Base-by-base conservation (phyloP, 2,329 filamentous ascomycete genomes). In the Nemania sp. region DNA sequence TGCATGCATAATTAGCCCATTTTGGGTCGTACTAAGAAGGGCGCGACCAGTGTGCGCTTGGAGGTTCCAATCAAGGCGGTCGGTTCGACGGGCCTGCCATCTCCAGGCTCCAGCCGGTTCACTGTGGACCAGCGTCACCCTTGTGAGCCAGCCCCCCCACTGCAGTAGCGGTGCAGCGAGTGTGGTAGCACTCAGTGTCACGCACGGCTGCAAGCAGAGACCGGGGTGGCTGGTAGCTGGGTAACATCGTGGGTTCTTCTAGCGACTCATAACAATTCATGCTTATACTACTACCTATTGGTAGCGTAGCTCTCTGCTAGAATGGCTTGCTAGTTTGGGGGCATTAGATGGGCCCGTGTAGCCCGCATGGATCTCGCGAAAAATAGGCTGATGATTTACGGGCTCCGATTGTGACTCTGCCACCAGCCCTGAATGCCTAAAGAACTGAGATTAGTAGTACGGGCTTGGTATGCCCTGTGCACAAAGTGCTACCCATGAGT, bases 21-120 rank as follows among this genome's bases (percentile, higher is more conserved):
- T 57, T 62, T 59, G 49, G 63, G 47, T 62, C 63, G 56, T n/a
- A n/a, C n/a, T n/a, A n/a, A n/a, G 46, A 61, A 36, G 63, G 60
- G 63, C 56, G 65, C 66, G 63, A 63, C 62, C 58, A 59, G 62
- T 58, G 57, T 78, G 76, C 75, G 76, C 76, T 78, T 77, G 76
- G 66, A 73, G 66, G 66, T 66, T 62, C 76, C 76, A 78, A 78
- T 78, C 67, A 72, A 67, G 64, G 61, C 62, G 66, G 66, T 62
- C 61, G 62, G 58, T 62, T 65, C 54, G 52, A 63, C 64, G 66
- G 64, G 60, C 53, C 59, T 55, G 40, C 54, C 51, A 60, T 53
- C 52, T 63, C 61, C 57, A 64, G 62, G 64, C n/a, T n/a, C n/a
- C n/a, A n/a, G n/a, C 64, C 60, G 64, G 59, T 62, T 65, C 48